Conservation (phyloP, 2,329 filamentous ascomycete species). For the Fusarium sp. region DNA sequence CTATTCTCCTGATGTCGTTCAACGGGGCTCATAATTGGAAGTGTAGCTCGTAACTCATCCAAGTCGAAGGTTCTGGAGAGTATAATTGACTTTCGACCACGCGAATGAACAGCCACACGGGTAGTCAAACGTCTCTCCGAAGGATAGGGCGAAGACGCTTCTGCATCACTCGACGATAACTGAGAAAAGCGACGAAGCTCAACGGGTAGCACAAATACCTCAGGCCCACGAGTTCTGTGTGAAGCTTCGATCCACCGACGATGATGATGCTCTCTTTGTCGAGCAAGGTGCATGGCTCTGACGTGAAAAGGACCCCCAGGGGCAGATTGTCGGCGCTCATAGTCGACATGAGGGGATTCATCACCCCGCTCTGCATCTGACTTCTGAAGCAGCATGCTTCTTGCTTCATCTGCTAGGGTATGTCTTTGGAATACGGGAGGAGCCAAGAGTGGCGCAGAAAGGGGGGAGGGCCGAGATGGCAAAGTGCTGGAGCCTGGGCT, state of each 20-base stretch:
- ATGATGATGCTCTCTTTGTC: conserved; percentile 36
- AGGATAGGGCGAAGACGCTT: conserved; percentile 20
- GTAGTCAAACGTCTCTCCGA: conserved; percentile 36
- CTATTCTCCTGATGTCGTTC: conserved; percentile 7
- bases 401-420: conserved; percentile 34
- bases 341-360: neutral
- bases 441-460: conserved; percentile 32
- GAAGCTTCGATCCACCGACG: conserved; percentile 22
- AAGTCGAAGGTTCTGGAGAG: conserved; percentile 61
- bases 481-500: conserved; percentile 9
- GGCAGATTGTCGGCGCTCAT: conserved; percentile 34
- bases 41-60: conserved; percentile 54
- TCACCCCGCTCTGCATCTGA: neutral
- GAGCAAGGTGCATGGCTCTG: conserved; percentile 36
- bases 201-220: conserved; percentile 41
- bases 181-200: conserved; percentile 33
- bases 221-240: conserved; percentile 23
- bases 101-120: conserved; percentile 43
- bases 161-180: conserved; percentile 15
- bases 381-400: conserved; percentile 25
- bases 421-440: conserved; percentile 4
- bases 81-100: conserved; percentile 54
- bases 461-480: conserved; percentile 19
- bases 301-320: conserved; percentile 18
- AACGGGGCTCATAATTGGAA: conserved; percentile 48